These are phyloP conservation scores for Rhizopus delemar DNA, from an alignment of 371 early-diverging fungal species.

Conservation along the genomic window DNA sequence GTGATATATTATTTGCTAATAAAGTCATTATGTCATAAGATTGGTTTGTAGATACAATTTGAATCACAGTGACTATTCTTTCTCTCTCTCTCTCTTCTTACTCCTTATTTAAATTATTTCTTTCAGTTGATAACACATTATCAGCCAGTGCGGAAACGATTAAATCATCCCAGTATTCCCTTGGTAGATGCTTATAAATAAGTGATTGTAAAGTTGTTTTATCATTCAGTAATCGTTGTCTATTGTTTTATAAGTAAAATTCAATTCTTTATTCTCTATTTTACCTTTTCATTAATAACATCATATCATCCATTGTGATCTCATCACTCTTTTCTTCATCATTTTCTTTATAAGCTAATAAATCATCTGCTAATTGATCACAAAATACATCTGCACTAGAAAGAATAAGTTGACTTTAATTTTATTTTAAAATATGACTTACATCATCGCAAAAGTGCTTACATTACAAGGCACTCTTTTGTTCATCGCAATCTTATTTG, in stretches of 20 bases:
- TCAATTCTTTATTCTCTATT: not conserved
- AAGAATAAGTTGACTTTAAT: not conserved
- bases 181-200: slow-evolving; percentile 16
- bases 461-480: not conserved
- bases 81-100: too few relatives aligned
- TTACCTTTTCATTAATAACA: slow-evolving; percentile 29
- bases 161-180: slow-evolving; percentile 12
- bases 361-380: slow-evolving; percentile 15
- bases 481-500: slow-evolving; percentile 4
- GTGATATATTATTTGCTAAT: too few relatives aligned
- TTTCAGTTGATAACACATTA: slow-evolving; percentile 7
- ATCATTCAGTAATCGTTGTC: slow-evolving; percentile 12
- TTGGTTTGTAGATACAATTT: too few relatives aligned
- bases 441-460: slow-evolving; percentile 1
- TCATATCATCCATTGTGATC: slow-evolving; percentile 17
- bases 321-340: slow-evolving; percentile 1
- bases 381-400: slow-evolving; percentile 14
- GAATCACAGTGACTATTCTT: too few relatives aligned
- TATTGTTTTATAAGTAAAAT: not conserved
- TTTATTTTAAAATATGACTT: not conserved
- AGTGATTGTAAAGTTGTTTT: slow-evolving; percentile 10
- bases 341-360: slow-evolving; percentile 12
- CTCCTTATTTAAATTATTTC: not conserved
- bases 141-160: slow-evolving; percentile 15
- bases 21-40: too few relatives aligned